Percentiles rank a stretch among this genome's conserved stretches.
These are phyloP conservation scores for Xylaria sp. DNA, from an alignment of 2,329 filamentous ascomycete genomes.

Conservation along the genomic window DNA sequence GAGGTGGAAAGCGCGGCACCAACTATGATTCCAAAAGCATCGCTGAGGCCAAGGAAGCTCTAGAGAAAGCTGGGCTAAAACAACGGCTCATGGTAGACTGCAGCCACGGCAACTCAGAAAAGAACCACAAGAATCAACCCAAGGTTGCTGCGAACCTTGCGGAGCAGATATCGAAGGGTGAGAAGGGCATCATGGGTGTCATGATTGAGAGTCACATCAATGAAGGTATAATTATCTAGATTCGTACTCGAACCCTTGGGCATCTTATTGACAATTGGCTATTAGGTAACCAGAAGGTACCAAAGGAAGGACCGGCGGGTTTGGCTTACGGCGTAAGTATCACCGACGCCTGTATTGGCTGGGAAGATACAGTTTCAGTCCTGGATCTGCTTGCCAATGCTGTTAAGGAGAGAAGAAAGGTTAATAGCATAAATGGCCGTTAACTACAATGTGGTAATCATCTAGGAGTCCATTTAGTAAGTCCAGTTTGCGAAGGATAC, in stretches of 20 bases:
- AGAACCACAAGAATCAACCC: constrained; percentile 97
- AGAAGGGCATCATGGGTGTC: constrained; percentile 90
- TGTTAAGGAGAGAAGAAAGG: constrained; percentile 76
- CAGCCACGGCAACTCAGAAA: constrained; percentile 94
- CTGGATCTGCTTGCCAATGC: constrained; percentile 82
- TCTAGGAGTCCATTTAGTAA: background rate
- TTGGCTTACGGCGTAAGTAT: constrained; percentile 96
- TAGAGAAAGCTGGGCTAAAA: constrained; percentile 77
- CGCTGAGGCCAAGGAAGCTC: constrained; percentile 80
- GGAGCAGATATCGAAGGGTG: constrained; percentile 85
- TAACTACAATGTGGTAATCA: background rate
- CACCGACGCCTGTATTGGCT: constrained; percentile 96
- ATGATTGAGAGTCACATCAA: constrained; percentile 99
- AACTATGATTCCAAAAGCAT: constrained; percentile 93
- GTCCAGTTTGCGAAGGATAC: background rate
- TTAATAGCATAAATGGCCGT: constrained; percentile 47
- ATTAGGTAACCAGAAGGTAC: constrained; percentile 87
- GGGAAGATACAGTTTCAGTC: constrained; percentile 86
- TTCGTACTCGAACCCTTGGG: background rate
- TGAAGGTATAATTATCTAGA: constrained; percentile 72
- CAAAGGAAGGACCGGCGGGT: constrained; percentile 82
- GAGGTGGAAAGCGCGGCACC: constrained; percentile 90
- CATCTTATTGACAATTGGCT: constrained; percentile 44
- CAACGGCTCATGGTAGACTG: constrained; percentile 96
- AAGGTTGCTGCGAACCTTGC: constrained; percentile 86